Base-by-base conservation (phyloP, 2,329 filamentous ascomycete species). In the Exophiala sp. region DNA sequence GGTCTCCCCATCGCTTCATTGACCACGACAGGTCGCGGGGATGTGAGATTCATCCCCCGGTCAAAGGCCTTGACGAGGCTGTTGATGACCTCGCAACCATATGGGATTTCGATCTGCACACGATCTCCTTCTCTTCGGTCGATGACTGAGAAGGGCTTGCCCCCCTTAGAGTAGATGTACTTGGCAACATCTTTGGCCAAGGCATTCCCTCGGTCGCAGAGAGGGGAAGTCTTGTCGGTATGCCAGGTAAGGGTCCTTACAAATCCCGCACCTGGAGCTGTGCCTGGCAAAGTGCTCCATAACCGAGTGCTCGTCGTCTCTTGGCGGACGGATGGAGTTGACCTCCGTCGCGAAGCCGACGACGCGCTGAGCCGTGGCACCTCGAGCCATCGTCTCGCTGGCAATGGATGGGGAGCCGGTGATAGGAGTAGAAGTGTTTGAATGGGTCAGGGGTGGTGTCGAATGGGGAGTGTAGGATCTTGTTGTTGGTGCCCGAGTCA, bases 31-130 rank as follows among this genome's bases (percentile, higher is more conserved):
- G 38, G 38, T 14, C 14, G 18, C 14, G 14, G 16, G 19, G 19
- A n/a, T 22, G 48, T 56, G 9, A 59, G 43, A 11, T 42, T 51
- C 42, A 73, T 56, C 4, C 72, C 72, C 10, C 66, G 62, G 46
- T 72, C 70, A 19, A 73, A 60, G 2, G 72, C 71, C 6, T 66
- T 64, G 8, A 74, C 62, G 13, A 75, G 62, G 14, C 60, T 62
- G 13, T 64, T 63, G 37, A 69, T 64, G 5, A 64, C 63, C 5
- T 56, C 54, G 51, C 61, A 69, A 34, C 64, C 61, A 6, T 60
- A 57, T 5, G 72, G 72, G 23, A 75, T 67, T 54, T 70, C 67
- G 50, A 75, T 64, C 18, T 71, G 63, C 2, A 66, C 67, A 1
- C 62, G 58, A 21, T 67, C 61, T 52, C 66, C 64, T 39, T 55